phyloP scores from a whole-genome alignment of 2,329 filamentous ascomycete genomes.

The Diaporthe citri region DNA sequence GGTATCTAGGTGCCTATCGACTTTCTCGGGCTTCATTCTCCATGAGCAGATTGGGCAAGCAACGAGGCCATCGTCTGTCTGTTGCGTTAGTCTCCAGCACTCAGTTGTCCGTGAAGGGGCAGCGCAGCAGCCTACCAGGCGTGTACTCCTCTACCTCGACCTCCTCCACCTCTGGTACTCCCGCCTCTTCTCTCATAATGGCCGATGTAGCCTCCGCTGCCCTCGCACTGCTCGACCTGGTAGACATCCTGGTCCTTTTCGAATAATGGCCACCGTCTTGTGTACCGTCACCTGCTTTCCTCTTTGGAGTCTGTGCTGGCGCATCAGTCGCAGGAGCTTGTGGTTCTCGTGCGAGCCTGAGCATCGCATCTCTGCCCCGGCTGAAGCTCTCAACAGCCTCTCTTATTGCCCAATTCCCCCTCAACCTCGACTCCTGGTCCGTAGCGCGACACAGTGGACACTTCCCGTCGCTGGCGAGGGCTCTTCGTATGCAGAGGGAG shows the following conservation, averaged over 20 bases:
- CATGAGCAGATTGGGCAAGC: constrained; percentile 85
- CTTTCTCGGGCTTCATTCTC: constrained; percentile 82
- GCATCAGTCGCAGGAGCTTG: constrained; percentile 43
- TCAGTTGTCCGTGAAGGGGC: too few species aligned
- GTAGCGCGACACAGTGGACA: constrained; percentile 85
- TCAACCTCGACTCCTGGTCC: constrained; percentile 87
- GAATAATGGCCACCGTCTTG: constrained; percentile 43
- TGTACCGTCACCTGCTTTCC: constrained; percentile 58
- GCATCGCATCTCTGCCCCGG: constrained; percentile 70
- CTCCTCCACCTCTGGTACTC: constrained; percentile 50
- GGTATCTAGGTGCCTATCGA: constrained; percentile 85
- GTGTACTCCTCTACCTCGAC: constrained; percentile 46
- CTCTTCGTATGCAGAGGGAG: constrained; percentile 92
- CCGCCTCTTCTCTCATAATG: constrained; percentile 49
- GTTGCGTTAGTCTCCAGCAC: not conserved
- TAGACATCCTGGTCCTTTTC: constrained; percentile 68
- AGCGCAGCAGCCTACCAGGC: constrained; percentile 44
- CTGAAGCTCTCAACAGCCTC: constrained; percentile 87
- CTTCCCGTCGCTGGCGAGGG: constrained; percentile 84
- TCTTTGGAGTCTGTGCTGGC: constrained; percentile 58
- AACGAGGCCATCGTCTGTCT: constrained; percentile 78
- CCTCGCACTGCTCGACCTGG: constrained; percentile 59
- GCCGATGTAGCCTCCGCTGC: constrained; percentile 53
- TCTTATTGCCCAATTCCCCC: constrained; percentile 86
- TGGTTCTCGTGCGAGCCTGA: constrained; percentile 73